Conservation (phyloP, 2,329 filamentous ascomycete species). For the Pseudogymnoascus sp. region DNA sequence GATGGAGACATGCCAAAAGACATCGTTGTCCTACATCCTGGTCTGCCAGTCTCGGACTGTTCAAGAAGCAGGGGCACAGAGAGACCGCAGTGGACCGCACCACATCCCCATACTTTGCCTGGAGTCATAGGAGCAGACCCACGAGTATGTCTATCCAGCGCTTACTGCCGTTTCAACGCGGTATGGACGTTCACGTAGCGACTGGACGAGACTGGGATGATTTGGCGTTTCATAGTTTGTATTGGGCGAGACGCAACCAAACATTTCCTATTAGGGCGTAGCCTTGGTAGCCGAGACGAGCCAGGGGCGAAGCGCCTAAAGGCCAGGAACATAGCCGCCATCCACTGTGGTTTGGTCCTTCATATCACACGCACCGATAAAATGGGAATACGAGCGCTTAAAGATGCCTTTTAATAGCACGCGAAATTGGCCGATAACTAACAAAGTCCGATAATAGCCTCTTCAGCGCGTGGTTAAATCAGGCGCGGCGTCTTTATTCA, state of each 20-base stretch:
- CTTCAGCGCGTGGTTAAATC: constrained; percentile 1
- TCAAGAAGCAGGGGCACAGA: background rate
- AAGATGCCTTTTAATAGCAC: constrained; percentile 6
- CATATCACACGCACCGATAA: background rate
- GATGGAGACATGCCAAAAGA: background rate
- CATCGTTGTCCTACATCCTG: background rate
- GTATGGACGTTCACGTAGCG: constrained; percentile 1
- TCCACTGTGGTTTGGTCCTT: background rate
- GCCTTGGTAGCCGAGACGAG: constrained; percentile 5
- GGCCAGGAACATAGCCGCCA: constrained; percentile 10
- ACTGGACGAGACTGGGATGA: constrained; percentile 5
- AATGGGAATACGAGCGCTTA: background rate
- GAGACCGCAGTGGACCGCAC: background rate
- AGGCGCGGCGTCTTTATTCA: background rate
- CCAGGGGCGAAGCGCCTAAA: constrained; percentile 3
- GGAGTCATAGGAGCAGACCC: background rate
- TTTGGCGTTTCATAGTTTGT: constrained; percentile 10
- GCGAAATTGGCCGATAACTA: background rate
- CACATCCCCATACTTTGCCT: background rate
- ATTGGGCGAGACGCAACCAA: constrained; percentile 8
- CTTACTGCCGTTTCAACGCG: background rate
- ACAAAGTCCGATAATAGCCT: background rate
- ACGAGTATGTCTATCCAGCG: background rate
- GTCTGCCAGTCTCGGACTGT: background rate
- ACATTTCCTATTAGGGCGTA: background rate